Evolutionary conservation across 495 filamentous ascomycete genomes (phyloP), one percentile per base, ranked within the genome.

Genomic region (Aspergillus nidulans): DNA sequence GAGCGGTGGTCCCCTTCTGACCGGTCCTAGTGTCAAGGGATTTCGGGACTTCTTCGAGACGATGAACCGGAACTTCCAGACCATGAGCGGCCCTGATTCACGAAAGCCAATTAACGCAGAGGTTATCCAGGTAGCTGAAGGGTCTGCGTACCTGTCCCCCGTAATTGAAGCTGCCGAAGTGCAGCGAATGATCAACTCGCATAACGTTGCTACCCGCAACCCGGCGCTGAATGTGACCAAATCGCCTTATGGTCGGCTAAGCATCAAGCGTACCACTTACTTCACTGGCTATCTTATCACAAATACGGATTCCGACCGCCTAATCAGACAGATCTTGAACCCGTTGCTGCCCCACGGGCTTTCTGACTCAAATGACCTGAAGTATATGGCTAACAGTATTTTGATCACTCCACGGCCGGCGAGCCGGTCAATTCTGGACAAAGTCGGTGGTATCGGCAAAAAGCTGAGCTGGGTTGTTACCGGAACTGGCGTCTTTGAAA

Each of bases 271-370:
- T 56, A 88, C 84, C 12, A 85, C 96, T 45, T 90, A 92, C 74
- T 97, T 89, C 75, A 96, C 92, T n/a, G 92, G 90, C 36, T 97
- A 97, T 71, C 77, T 96, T 58, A 84, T 98, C 64, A 77, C 81
- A 21, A 74, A 81, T 41, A 64, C 79, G 25, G 87, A 90, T 62
- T 86, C 87, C 4, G 79, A 85, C 54, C 80, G 79, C 42, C 73
- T 98, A 18, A 80, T 90, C 43, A 76, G 77, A 2, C 80, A 91
- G 46, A 72, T 87, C 38, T 75, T 88, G 41, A 72, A 82, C 16
- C 85, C 87, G 6, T 59, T 71, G 39, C 52, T 76, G 34, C 72
- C 73, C 40, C 59, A 62, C 7, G 73, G 73, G 47, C 62, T 75
- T 47, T 60, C 69, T 61, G 75, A 78, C 44, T 71, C 79, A 20